A percentile compares a stretch with the other conserved stretches of the same genome.
Conservation (phyloP, 306 rosid species). For the Cucumis hystrix region DNA sequence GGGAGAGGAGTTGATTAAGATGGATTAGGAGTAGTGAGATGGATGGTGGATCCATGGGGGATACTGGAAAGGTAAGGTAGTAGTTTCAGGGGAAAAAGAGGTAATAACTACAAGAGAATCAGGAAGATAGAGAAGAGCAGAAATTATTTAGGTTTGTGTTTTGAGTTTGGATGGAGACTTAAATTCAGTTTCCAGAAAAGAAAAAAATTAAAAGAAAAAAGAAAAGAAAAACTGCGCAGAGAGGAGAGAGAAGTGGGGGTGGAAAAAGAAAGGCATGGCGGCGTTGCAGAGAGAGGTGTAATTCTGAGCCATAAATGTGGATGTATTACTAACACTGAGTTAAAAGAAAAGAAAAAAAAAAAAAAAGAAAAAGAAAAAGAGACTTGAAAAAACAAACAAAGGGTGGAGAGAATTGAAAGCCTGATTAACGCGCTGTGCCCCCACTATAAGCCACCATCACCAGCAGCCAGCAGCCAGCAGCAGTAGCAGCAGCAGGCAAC, state of each 20-base stretch:
- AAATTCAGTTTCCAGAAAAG: constrained; percentile 27
- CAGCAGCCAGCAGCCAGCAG: neutral
- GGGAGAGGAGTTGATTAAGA: neutral
- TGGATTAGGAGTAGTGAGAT: constrained; percentile 7
- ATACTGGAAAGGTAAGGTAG: no score
- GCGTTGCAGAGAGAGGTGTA: constrained; percentile 56
- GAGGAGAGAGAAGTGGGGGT: constrained; percentile 21
- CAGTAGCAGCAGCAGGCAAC: neutral
- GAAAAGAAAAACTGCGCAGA: constrained; percentile 1
- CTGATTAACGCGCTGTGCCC: constrained; percentile 1
- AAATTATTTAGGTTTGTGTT: neutral
- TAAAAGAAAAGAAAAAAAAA: neutral
- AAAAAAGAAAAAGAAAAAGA: neutral
- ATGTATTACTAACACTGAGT: neutral
- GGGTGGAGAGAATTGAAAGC: constrained; percentile 9
- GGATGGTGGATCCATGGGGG: constrained; percentile 19
- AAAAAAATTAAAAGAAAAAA: neutral
- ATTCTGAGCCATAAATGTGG: constrained; percentile 37
- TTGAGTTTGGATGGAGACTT: constrained; percentile 14
- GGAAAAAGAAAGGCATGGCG: constrained; percentile 58
- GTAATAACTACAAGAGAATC: neutral
- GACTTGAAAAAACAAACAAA: neutral
- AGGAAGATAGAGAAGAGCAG: neutral
- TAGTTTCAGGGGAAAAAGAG: neutral
- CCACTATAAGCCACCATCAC: neutral